These are phyloP conservation scores for Eragrostis curvula DNA, from an alignment of 176 grass and related monocot genomes.

Conservation along the genomic window DNA sequence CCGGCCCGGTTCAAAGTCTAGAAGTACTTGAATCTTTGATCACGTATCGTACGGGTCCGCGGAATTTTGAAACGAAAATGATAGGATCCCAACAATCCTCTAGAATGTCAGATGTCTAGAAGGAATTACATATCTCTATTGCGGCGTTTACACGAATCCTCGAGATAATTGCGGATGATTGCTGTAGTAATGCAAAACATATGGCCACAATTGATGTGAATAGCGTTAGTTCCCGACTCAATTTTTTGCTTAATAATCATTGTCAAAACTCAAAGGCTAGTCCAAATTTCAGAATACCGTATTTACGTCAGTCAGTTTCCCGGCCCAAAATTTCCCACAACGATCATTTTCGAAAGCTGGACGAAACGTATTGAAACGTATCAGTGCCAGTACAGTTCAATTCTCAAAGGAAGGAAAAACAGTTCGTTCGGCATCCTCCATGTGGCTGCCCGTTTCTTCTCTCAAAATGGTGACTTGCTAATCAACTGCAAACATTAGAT, in stretches of 20 bases:
- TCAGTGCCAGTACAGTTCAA: neutral
- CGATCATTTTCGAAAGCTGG: neutral
- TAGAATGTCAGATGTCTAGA: neutral
- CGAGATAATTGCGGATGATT: neutral
- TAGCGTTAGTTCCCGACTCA: neutral
- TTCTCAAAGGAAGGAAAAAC: neutral
- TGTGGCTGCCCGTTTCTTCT: neutral
- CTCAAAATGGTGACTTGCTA: neutral
- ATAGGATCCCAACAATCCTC: neutral
- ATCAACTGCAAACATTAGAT: neutral
- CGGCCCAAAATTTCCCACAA: neutral
- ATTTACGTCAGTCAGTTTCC: neutral
- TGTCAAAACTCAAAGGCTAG: neutral
- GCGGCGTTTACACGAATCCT: neutral
- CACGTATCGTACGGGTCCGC: neutral
- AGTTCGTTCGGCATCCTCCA: neutral
- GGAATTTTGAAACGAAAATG: neutral
- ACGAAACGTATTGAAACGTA: neutral
- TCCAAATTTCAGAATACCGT: neutral
- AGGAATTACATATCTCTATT: neutral
- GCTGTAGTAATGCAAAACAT: neutral
- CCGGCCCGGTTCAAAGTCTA: neutral
- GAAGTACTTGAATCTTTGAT: neutral
- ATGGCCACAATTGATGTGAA: neutral
- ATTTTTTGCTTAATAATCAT: neutral